Conservation (phyloP, 176 grass and related monocot species). For the Zoysia pacifica region DNA sequence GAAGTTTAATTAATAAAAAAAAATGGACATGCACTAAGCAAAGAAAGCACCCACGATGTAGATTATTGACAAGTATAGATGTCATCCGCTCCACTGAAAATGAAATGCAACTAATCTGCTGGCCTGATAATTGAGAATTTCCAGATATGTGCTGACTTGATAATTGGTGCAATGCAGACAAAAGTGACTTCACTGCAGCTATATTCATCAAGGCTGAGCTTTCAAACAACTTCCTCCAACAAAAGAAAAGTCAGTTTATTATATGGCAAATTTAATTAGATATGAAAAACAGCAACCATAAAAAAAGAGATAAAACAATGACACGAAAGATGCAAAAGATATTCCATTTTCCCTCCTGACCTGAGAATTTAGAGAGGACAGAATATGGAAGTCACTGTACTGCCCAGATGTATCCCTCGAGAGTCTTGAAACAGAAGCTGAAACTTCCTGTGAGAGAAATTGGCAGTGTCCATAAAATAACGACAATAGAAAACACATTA, state of each 20-base stretch:
- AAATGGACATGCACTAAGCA: conserved; percentile 14
- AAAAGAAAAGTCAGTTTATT: conserved; percentile 47
- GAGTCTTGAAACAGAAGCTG: conserved; percentile 86
- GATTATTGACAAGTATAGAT: conserved; percentile 90
- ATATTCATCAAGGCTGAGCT: conserved; percentile 95
- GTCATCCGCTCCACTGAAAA: conserved; percentile 95
- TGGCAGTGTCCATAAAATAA: conserved; percentile 4
- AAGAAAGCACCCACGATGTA: conserved; percentile 68
- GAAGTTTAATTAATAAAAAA: conserved; percentile 14
- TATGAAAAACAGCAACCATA: conserved; percentile 16
- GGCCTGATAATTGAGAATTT: conserved; percentile 60
- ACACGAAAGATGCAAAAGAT: conserved; percentile 15
- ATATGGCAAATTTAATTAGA: conserved; percentile 17
- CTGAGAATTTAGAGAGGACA: conserved; percentile 99
- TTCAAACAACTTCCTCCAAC: conserved; percentile 86
- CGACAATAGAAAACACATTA: background rate
- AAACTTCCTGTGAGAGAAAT: conserved; percentile 70
- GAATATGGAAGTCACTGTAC: conserved; percentile 97
- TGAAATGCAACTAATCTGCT: conserved; percentile 76
- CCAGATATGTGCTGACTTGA: conserved; percentile 86
- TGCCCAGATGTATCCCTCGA: conserved; percentile 92
- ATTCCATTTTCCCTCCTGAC: conserved; percentile 50
- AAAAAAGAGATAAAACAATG: background rate
- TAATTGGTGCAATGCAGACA: conserved; percentile 87
- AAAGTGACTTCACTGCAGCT: conserved; percentile 88